Evolutionary conservation across 2,329 filamentous ascomycete genomes (phyloP).

Genomic region (Cryoendolithus antarcticus): DNA sequence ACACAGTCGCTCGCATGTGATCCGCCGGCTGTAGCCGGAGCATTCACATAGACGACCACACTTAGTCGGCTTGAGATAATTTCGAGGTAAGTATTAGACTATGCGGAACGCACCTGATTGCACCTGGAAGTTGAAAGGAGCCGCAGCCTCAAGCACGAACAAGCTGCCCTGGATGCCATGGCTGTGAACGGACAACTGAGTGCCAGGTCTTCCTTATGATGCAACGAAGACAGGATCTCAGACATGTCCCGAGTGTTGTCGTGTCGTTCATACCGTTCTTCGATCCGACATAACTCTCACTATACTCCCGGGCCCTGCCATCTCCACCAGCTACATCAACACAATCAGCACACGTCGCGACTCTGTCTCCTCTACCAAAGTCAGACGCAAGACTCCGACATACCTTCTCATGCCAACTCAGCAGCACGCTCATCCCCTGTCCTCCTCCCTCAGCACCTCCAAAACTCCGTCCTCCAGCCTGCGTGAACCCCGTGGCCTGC

Average conservation of each 20-base stretch:
- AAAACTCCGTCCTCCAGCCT: constrained; percentile 42
- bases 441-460: constrained; percentile 58
- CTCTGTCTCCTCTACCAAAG: not conserved
- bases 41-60: too few species aligned
- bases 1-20: too few species aligned
- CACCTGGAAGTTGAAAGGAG: too few species aligned
- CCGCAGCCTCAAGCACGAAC: too few species aligned
- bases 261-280: constrained; percentile 57
- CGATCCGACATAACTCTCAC: constrained; percentile 93
- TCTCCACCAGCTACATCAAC: constrained; percentile 57
- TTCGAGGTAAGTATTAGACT: too few species aligned
- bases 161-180: too few species aligned
- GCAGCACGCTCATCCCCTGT: constrained; percentile 85
- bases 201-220: too few species aligned
- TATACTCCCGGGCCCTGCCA: constrained; percentile 79
- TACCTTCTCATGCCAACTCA: constrained; percentile 96
- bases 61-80: too few species aligned
- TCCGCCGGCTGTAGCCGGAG: too few species aligned
- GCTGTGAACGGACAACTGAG: too few species aligned
- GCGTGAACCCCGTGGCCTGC: constrained; percentile 79
- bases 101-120: too few species aligned
- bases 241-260: not conserved
- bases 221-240: too few species aligned
- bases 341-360: constrained; percentile 7
- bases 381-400: constrained; percentile 1